Conservation (phyloP, 192 early-diverging fungal genomes). For the Umbelopsis sp. region DNA sequence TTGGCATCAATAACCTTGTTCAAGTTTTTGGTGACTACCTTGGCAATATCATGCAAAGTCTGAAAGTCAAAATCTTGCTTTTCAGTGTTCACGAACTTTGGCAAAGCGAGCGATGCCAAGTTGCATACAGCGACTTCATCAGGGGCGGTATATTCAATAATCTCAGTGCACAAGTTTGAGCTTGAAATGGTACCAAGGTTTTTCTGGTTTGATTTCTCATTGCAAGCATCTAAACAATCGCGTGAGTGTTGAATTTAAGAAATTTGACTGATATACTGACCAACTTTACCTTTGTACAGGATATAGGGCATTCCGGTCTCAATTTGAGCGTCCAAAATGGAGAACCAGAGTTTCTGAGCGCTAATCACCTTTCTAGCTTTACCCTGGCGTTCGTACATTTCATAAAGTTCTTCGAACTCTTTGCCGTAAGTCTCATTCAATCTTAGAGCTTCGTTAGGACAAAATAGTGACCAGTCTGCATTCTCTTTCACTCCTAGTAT, state of each 20-base stretch:
- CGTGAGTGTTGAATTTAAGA: neutral
- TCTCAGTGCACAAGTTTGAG: slow-evolving; percentile 97
- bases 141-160: slow-evolving; percentile 92
- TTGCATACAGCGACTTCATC: slow-evolving; percentile 99
- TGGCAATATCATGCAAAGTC: slow-evolving; percentile 81
- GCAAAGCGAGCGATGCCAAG: slow-evolving; percentile 90
- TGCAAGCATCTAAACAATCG: slow-evolving; percentile 79
- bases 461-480: slow-evolving; percentile 92
- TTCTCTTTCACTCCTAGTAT: slow-evolving; percentile 70
- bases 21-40: slow-evolving; percentile 86
- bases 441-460: slow-evolving; percentile 89
- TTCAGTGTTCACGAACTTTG: slow-evolving; percentile 76
- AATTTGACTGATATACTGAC: neutral
- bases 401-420: slow-evolving; percentile 84
- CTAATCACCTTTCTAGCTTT: slow-evolving; percentile 80
- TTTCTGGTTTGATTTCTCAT: slow-evolving; percentile 97
- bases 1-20: slow-evolving; percentile 98
- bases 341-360: slow-evolving; percentile 96
- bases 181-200: slow-evolving; percentile 97
- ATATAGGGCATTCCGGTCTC: slow-evolving; percentile 98
- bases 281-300: slow-evolving; percentile 82
- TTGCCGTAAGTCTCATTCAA: slow-evolving; percentile 87
- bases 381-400: slow-evolving; percentile 82
- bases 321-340: slow-evolving; percentile 94
- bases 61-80: slow-evolving; percentile 75